Base-by-base conservation (phyloP, 345 rosid genomes). In the Angophora floribunda region DNA sequence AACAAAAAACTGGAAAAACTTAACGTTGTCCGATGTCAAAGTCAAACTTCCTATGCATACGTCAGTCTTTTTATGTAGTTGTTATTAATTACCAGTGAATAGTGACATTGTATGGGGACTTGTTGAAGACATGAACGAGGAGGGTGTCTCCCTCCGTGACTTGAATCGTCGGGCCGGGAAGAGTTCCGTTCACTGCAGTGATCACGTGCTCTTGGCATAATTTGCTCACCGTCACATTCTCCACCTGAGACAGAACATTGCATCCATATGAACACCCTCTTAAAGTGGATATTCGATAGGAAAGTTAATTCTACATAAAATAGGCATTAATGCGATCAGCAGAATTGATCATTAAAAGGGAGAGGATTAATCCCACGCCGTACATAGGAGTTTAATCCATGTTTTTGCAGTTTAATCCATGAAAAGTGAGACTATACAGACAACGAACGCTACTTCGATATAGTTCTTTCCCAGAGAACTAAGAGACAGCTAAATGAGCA, bases 41-140 rank as follows among this genome's bases (percentile, higher is more conserved):
- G 79, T 59, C 70, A 3, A 57, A 51, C 24, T 52, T 26, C 87
- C 45, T 14, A 45, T 49, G 19, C 41, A 7, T n/a, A 63, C n/a
- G 5, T 14, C 5, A 63, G 36, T n/a, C 19, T 14, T 63, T n/a
- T 61, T 30, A 61, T 59, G 55, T 32, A 45, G 52, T 45, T 36
- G 13, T 9, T 50, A 14, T 53, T 49, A 87, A 17, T 88, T 96
- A 97, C 99, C 99, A 97, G 88, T 97, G 99, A 89, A 96, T 91
- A 11, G 97, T 95, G 61, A 97, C 84, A 92, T 95, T 95, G 89
- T 96, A 95, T 59, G 99, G 99, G 6, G 99, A 97, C 88, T 92
- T 86, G 87, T 97, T 97, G 79, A 93, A n/a, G 80, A 96, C 99
- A 30, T 96, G 98, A 85, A 97, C 92, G 51, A 95, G 87, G 15